A percentile compares a stretch with the other conserved stretches of the same genome.
phyloP scores from a whole-genome alignment of 2,329 filamentous ascomycete genomes.

The Apiospora pterosperma region DNA sequence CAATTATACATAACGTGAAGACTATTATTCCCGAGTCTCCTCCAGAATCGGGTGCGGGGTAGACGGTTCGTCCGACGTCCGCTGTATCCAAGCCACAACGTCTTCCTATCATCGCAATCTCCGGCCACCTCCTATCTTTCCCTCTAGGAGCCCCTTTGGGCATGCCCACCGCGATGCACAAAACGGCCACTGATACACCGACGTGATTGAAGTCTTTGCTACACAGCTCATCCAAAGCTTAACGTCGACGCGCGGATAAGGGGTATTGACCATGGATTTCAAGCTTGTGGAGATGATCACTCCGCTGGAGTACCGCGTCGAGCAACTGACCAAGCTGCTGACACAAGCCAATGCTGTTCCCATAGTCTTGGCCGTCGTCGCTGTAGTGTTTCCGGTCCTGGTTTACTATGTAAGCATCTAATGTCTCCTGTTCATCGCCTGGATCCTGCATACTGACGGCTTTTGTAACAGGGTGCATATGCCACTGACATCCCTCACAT shows the following conservation, averaged over 20 bases:
- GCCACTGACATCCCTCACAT: constrained; percentile 47
- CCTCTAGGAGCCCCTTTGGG: background rate
- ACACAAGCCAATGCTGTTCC: too few relatives aligned
- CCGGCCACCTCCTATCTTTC: background rate
- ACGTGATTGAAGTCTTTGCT: background rate
- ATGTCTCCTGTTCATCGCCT: background rate
- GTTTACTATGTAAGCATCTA: background rate
- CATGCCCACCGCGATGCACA: background rate
- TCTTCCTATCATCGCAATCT: background rate
- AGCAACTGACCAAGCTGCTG: background rate
- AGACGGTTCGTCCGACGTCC: background rate
- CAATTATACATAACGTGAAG: too few relatives aligned
- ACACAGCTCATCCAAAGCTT: background rate
- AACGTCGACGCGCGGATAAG: background rate
- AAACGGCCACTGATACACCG: background rate
- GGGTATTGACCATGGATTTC: background rate
- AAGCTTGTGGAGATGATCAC: background rate
- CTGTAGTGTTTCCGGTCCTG: background rate
- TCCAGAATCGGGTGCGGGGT: background rate
- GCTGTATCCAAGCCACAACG: background rate
- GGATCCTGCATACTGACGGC: background rate
- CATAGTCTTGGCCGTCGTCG: background rate
- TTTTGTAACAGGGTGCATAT: constrained; percentile 21
- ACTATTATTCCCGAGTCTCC: too few relatives aligned
- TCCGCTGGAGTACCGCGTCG: background rate